Conservation (phyloP, 176 grass and related monocot genomes). For the Juncus inflexus region DNA sequence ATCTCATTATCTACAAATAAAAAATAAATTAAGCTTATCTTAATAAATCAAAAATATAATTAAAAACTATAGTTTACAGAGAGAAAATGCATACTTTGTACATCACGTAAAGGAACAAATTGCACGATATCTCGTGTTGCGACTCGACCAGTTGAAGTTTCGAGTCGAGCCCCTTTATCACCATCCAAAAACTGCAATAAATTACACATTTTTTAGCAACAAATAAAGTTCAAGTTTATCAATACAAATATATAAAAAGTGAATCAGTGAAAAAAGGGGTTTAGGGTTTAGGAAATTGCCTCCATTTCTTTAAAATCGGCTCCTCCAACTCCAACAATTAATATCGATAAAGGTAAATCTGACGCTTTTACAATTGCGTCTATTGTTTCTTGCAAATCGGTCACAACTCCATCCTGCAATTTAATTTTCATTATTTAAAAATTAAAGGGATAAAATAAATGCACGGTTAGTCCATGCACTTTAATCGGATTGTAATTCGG, state of each 20-base stretch:
- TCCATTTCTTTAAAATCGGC: constrained; percentile 99
- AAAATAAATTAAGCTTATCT: constrained; percentile 4
- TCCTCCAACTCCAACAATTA: constrained; percentile 91
- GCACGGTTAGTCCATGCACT: no score
- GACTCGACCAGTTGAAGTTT: constrained; percentile 78
- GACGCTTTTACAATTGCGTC: constrained; percentile 90
- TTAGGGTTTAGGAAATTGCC: constrained; percentile 23
- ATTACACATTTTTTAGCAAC: not conserved
- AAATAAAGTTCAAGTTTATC: constrained; percentile 4
- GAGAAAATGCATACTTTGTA: constrained; percentile 47
- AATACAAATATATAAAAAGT: constrained; percentile 10
- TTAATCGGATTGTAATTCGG: no score
- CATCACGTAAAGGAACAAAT: constrained; percentile 80
- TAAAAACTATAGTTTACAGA: no score
- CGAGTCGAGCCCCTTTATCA: constrained; percentile 87
- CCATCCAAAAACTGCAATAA: constrained; percentile 75
- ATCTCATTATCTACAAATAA: constrained; percentile 54
- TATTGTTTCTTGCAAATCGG: constrained; percentile 97
- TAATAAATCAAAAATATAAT: not conserved
- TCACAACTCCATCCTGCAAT: constrained; percentile 91
- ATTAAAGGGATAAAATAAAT: constrained; percentile 8
- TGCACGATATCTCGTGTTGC: constrained; percentile 90
- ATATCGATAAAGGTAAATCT: constrained; percentile 88
- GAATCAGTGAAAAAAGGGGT: constrained; percentile 1
- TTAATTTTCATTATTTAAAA: constrained; percentile 29